Percentiles rank a stretch among this genome's conserved stretches.
These are phyloP conservation scores for Calophaca sinica DNA, from an alignment of 306 rosid species.

Conservation along the genomic window DNA sequence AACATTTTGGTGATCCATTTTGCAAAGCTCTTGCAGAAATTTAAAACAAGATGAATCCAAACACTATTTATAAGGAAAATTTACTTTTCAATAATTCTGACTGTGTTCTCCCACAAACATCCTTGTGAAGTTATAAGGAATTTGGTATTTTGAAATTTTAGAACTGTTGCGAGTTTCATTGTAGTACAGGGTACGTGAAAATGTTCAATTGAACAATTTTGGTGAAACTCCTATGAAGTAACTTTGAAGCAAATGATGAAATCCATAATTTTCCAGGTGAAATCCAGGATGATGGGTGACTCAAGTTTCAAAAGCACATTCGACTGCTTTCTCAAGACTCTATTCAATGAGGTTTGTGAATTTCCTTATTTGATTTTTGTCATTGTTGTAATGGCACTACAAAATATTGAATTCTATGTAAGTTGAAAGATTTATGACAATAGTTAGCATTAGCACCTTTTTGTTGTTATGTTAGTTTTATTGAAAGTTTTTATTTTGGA, in stretches of 20 bases:
- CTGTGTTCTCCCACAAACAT: slow-evolving; percentile 31
- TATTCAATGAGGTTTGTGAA: slow-evolving; percentile 75
- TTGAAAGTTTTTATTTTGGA: slow-evolving; percentile 16
- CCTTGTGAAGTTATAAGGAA: slow-evolving; percentile 16
- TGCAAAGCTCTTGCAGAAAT: slow-evolving; percentile 5
- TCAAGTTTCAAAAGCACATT: slow-evolving; percentile 83
- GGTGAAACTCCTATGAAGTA: slow-evolving; percentile 44
- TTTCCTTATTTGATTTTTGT: slow-evolving; percentile 39
- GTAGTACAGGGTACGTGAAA: slow-evolving; percentile 42
- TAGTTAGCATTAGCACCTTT: background rate
- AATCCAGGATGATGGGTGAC: slow-evolving; percentile 99
- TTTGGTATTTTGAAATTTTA: slow-evolving; percentile 21
- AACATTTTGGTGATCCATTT: no score
- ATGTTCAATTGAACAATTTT: slow-evolving; percentile 46
- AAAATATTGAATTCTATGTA: slow-evolving; percentile 33
- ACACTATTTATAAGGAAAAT: background rate
- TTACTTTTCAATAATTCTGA: slow-evolving; percentile 12
- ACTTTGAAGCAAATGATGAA: slow-evolving; percentile 43
- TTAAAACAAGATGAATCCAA: background rate
- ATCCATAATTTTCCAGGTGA: slow-evolving; percentile 68
- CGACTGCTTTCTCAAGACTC: slow-evolving; percentile 91
- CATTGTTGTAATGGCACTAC: slow-evolving; percentile 26
- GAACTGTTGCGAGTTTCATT: slow-evolving; percentile 29
- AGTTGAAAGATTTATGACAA: slow-evolving; percentile 4
- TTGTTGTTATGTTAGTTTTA: slow-evolving; percentile 14